Evolutionary conservation across 2,329 filamentous ascomycete genomes (phyloP).

Genomic region (Fusarium gaditjirri): DNA sequence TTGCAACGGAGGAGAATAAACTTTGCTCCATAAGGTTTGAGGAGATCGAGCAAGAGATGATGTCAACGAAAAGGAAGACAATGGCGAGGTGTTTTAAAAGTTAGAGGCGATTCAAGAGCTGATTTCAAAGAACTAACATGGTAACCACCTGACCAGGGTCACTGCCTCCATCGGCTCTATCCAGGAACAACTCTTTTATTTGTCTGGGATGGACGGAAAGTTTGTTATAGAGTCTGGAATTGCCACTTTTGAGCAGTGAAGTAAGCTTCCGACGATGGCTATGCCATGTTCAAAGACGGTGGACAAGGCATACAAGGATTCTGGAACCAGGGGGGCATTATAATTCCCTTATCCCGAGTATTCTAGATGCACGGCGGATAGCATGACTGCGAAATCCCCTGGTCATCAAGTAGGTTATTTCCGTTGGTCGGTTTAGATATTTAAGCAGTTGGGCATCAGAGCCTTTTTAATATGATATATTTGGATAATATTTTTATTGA

Average conservation of each 20-base stretch:
- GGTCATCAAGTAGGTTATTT: background rate
- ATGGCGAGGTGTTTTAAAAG: background rate
- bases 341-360: background rate
- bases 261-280: background rate
- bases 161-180: background rate
- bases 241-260: background rate
- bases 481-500: too few species aligned
- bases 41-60: background rate
- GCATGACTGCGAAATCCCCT: background rate
- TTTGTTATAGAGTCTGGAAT: background rate
- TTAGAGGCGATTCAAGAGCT: background rate
- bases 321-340: background rate
- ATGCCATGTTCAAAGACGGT: background rate
- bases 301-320: background rate
- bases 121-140: background rate
- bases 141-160: background rate
- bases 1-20: background rate
- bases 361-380: background rate
- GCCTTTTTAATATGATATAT: too few species aligned
- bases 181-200: background rate
- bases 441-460: rapidly evolving
- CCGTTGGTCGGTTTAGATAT: background rate
- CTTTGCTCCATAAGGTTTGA: background rate
- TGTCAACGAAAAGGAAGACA: background rate
- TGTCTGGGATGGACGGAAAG: background rate